Evolutionary conservation across 176 grass and related monocot genomes (phyloP).

Genomic region (Chrysopogon serrulatus): DNA sequence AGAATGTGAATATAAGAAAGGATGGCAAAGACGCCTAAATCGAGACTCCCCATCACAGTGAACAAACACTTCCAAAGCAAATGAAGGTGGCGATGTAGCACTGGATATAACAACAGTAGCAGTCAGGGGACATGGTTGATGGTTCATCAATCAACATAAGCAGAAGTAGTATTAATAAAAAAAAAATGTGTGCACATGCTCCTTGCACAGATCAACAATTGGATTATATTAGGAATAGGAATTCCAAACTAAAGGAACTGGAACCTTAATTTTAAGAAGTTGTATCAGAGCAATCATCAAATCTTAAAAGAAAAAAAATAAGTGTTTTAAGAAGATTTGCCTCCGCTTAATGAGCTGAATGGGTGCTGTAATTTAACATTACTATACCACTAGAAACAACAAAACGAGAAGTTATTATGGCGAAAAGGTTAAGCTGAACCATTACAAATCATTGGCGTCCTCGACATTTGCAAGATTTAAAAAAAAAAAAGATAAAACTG

Average conservation of each 20-base stretch:
- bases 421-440: neutral
- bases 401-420: neutral
- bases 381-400: neutral
- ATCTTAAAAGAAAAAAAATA: neutral
- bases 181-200: neutral
- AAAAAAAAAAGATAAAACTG: neutral
- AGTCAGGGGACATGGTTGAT: constrained; percentile 11
- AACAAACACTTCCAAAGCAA: constrained; percentile 98
- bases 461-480: neutral
- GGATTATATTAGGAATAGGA: neutral
- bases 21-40: constrained; percentile 94
- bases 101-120: constrained; percentile 41
- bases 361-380: neutral
- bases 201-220: neutral
- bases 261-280: neutral
- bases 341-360: neutral
- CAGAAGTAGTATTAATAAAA: constrained; percentile 1
- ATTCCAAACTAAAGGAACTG: constrained; percentile 11
- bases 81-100: constrained; percentile 90
- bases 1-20: constrained; percentile 98
- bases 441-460: neutral
- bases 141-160: neutral
- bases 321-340: neutral
- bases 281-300: neutral
- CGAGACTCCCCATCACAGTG: constrained; percentile 92